These are phyloP conservation scores for Casuarina equisetifolia DNA, from an alignment of 306 rosid species.

Conservation along the genomic window DNA sequence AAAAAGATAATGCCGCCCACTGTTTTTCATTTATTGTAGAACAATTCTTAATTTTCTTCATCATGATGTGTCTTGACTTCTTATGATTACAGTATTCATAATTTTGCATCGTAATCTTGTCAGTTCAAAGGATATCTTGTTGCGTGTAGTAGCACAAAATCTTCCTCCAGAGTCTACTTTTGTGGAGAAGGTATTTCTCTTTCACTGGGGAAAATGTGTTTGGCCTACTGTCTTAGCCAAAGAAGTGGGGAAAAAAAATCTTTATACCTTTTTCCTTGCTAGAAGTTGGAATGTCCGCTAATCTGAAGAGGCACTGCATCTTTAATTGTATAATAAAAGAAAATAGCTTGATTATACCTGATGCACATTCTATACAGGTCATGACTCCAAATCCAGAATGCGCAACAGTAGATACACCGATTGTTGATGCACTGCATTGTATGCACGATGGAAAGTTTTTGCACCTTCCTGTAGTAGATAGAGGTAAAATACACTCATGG, in stretches of 20 bases:
- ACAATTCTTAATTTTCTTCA: neutral
- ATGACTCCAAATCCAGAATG: slow-evolving; percentile 97
- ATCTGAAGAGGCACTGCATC: neutral
- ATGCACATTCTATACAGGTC: slow-evolving; percentile 44
- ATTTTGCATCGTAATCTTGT: slow-evolving; percentile 23
- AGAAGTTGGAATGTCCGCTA: slow-evolving; percentile 23
- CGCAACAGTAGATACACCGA: slow-evolving; percentile 78
- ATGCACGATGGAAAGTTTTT: slow-evolving; percentile 95
- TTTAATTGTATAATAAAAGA: neutral
- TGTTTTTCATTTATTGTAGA: slow-evolving; percentile 3
- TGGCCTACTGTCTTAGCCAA: slow-evolving; percentile 1
- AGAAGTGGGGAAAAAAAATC: neutral
- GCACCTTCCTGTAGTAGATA: slow-evolving; percentile 84
- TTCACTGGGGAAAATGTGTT: slow-evolving; percentile 16
- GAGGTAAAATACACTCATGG: slow-evolving; percentile 50
- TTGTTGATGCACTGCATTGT: slow-evolving; percentile 87
- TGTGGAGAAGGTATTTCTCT: slow-evolving; percentile 73
- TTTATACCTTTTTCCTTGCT: slow-evolving; percentile 12
- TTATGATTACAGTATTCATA: slow-evolving; percentile 12
- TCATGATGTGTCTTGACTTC: slow-evolving; percentile 1
- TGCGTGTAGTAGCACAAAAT: slow-evolving; percentile 84
- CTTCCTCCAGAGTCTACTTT: slow-evolving; percentile 72
- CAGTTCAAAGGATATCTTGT: slow-evolving; percentile 93
- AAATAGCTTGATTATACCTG: neutral
- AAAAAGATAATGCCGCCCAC: slow-evolving; percentile 6